Percentiles rank a stretch among this genome's conserved stretches.
These are phyloP conservation scores for Vitis rotundifolia DNA, from an alignment of 164 flowering plant genomes.

Conservation along the genomic window DNA sequence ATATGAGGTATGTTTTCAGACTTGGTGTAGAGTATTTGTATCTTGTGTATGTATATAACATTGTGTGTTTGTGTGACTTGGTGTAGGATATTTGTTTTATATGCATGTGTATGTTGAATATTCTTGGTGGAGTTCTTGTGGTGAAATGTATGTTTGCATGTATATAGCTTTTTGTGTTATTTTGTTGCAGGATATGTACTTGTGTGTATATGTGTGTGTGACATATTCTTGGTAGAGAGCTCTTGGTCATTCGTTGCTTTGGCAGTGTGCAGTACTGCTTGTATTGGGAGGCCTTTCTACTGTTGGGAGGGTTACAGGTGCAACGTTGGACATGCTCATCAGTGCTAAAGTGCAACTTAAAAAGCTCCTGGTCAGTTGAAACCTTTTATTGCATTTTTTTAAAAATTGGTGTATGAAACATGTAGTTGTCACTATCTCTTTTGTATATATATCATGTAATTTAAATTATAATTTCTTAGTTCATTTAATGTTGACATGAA, in stretches of 20 bases:
- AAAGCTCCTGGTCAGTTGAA: slow-evolving; percentile 72
- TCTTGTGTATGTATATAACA: too few species aligned
- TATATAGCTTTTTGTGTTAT: background rate
- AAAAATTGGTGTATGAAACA: background rate
- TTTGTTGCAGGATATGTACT: background rate
- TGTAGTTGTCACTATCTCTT: background rate
- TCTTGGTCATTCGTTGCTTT: slow-evolving; percentile 20
- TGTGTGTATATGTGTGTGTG: background rate
- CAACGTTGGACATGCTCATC: slow-evolving; percentile 42
- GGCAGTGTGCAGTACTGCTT: slow-evolving; percentile 69
- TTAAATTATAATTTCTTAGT: slow-evolving; percentile 14
- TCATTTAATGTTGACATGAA: slow-evolving; percentile 26
- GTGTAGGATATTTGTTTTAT: too few species aligned
- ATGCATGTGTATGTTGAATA: too few species aligned
- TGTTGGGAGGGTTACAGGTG: slow-evolving; percentile 30
- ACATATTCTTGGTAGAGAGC: background rate
- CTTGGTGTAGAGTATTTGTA: background rate
- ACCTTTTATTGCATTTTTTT: slow-evolving; percentile 6
- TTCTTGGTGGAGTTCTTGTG: too few species aligned
- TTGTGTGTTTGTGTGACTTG: too few species aligned
- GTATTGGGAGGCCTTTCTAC: slow-evolving; percentile 54
- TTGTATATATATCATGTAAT: background rate
- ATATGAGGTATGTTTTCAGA: slow-evolving; percentile 67
- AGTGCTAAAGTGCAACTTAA: slow-evolving; percentile 63
- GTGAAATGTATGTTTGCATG: too few species aligned